These are phyloP conservation scores for Tetradesmus lagerheimii DNA, from an alignment of 139 green algal genomes.

Conservation along the genomic window DNA sequence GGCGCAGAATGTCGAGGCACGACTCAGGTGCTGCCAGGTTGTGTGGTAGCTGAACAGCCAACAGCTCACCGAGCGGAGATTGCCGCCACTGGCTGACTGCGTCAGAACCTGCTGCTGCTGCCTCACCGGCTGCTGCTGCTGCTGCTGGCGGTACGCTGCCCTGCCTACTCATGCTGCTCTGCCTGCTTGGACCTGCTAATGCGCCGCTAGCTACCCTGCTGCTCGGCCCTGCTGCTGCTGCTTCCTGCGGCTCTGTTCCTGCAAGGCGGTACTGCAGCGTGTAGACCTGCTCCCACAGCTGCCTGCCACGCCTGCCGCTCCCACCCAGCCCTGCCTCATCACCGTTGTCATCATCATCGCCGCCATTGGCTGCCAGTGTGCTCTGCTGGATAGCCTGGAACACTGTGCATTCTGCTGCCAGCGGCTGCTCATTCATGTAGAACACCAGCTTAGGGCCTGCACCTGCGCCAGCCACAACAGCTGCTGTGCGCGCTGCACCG, in stretches of 20 bases:
- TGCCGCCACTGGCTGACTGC: constrained; percentile 21
- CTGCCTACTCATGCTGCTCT: constrained; percentile 8
- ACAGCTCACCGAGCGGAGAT: constrained; percentile 61
- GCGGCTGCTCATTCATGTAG: constrained; percentile 56
- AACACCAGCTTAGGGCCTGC: constrained; percentile 78
- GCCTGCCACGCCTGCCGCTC: constrained; percentile 37
- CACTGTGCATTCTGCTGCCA: constrained; percentile 77
- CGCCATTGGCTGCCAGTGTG: constrained; percentile 27
- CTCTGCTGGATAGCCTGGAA: constrained; percentile 88
- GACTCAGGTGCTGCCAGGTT: constrained; percentile 47
- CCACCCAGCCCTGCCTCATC: constrained; percentile 47
- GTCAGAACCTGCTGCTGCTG: not conserved
- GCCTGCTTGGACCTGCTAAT: not conserved
- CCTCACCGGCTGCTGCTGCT: not conserved
- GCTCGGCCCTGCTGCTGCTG: constrained; percentile 3
- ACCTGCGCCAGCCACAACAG: not conserved
- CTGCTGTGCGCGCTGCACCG: not conserved
- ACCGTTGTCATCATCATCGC: constrained; percentile 20
- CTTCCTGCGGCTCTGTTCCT: not conserved
- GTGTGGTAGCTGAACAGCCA: constrained; percentile 56
- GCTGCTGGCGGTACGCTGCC: not conserved
- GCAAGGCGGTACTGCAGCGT: constrained; percentile 84
- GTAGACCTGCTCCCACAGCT: constrained; percentile 90
- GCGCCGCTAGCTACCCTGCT: not conserved
- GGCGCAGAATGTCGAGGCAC: constrained; percentile 65